Percentiles rank a stretch among this genome's conserved stretches.
phyloP scores from a whole-genome alignment of 495 filamentous ascomycete genomes.

The Xylaria flabelliformis region DNA sequence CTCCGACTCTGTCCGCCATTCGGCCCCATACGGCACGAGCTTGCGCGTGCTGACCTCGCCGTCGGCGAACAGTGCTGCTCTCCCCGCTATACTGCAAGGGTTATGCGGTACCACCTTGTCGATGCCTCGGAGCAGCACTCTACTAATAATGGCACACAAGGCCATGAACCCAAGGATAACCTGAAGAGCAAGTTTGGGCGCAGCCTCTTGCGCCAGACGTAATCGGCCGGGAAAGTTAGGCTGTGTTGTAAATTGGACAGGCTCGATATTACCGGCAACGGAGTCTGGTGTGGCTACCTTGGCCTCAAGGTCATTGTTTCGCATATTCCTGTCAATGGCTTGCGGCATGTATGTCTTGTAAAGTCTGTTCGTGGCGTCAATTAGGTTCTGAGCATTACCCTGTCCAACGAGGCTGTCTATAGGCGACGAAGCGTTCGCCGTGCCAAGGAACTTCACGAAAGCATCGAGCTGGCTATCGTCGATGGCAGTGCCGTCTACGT shows the following conservation, averaged over 20 bases:
- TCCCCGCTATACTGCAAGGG: slow-evolving; percentile 17
- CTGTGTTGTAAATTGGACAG: neutral
- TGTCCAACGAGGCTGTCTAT: slow-evolving; percentile 5
- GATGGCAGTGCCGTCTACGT: neutral
- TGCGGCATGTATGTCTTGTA: slow-evolving; percentile 23
- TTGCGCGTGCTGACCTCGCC: slow-evolving; percentile 23
- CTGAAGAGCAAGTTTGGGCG: slow-evolving; percentile 13
- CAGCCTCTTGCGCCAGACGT: slow-evolving; percentile 9
- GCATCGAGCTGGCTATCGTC: slow-evolving; percentile 1
- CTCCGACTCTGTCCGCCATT: slow-evolving; percentile 13
- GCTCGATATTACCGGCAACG: neutral
- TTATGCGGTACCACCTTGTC: slow-evolving; percentile 21
- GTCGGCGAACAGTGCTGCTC: slow-evolving; percentile 18
- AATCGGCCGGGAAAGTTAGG: neutral
- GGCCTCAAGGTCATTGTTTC: neutral
- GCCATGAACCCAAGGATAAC: neutral
- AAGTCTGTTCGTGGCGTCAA: slow-evolving; percentile 18
- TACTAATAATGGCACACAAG: slow-evolving; percentile 1
- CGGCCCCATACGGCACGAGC: slow-evolving; percentile 19
- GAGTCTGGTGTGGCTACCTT: slow-evolving; percentile 9
- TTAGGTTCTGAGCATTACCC: slow-evolving; percentile 4
- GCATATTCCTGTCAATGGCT: slow-evolving; percentile 20
- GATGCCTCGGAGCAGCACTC: slow-evolving; percentile 5
- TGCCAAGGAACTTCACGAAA: slow-evolving; percentile 12
- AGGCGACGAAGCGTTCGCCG: slow-evolving; percentile 4